These are phyloP conservation scores for Tylopilus cervinicoccineus DNA, from an alignment of 768 basidiomycete species.

Conservation along the genomic window DNA sequence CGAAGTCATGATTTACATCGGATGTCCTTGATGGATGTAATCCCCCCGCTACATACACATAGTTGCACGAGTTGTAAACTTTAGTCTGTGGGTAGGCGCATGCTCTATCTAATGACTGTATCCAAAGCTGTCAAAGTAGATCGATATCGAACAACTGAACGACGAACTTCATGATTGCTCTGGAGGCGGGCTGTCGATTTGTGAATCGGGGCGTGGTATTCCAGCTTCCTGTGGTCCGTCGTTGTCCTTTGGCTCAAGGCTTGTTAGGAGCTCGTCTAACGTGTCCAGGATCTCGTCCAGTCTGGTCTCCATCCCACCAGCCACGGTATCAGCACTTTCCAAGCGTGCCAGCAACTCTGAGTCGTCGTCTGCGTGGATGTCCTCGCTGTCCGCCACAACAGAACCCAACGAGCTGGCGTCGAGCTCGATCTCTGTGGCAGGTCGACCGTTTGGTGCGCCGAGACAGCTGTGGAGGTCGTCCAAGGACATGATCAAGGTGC, in stretches of 20 bases:
- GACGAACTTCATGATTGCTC: constrained; percentile 17
- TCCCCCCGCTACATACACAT: constrained; percentile 10
- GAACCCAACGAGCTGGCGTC: constrained; percentile 35
- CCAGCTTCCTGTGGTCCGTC: not conserved
- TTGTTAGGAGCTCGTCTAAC: constrained; percentile 50
- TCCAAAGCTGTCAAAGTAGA: not conserved
- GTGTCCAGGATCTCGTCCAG: constrained; percentile 59
- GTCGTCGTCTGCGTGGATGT: constrained; percentile 38
- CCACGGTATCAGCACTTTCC: constrained; percentile 55
- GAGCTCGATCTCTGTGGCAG: constrained; percentile 18
- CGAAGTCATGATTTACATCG: constrained; percentile 26
- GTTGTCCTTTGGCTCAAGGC: constrained; percentile 33
- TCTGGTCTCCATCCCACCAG: constrained; percentile 55
- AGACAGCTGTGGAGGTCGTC: constrained; percentile 20
- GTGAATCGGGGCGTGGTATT: constrained; percentile 1
- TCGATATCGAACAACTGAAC: not conserved
- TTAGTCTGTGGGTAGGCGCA: constrained; percentile 10
- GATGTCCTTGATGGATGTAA: constrained; percentile 26
- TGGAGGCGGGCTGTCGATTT: not conserved
- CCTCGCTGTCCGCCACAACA: constrained; percentile 26
- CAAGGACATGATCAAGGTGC: constrained; percentile 21
- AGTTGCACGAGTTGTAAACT: constrained; percentile 6
- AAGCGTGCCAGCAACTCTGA: constrained; percentile 51
- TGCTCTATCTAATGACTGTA: constrained; percentile 11
- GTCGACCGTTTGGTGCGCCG: constrained; percentile 7